Evolutionary conservation across 805 yeast genomes (phyloP).

Genomic region (Candida xyloterini): DNA sequence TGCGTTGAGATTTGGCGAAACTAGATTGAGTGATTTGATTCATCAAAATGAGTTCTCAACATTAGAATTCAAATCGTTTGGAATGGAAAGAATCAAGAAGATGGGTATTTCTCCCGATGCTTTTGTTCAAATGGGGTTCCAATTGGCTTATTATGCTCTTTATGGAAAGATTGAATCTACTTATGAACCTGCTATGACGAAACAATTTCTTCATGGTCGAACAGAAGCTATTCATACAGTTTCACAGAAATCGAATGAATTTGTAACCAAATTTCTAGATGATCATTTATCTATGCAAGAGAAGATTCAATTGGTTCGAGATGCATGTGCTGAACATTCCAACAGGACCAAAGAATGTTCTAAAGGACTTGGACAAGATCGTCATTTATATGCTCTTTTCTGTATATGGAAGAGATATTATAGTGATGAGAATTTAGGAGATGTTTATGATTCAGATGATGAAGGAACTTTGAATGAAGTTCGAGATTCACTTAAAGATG

Average conservation of each 20-base stretch:
- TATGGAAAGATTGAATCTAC: slow-evolving; percentile 93
- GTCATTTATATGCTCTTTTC: slow-evolving; percentile 83
- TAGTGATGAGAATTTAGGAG: slow-evolving; percentile 27
- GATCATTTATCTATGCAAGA: slow-evolving; percentile 51
- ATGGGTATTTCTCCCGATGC: slow-evolving; percentile 94
- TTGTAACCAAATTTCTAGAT: slow-evolving; percentile 83
- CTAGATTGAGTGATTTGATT: slow-evolving; percentile 80
- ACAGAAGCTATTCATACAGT: slow-evolving; percentile 91
- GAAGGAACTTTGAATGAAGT: slow-evolving; percentile 31
- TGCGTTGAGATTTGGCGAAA: slow-evolving; percentile 85
- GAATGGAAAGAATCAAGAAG: slow-evolving; percentile 73
- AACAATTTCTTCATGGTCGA: slow-evolving; percentile 80
- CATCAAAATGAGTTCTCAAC: slow-evolving; percentile 86
- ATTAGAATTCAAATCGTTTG: slow-evolving; percentile 69
- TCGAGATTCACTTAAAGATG: slow-evolving; percentile 23
- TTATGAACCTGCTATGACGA: slow-evolving; percentile 96
- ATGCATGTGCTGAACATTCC: slow-evolving; percentile 71
- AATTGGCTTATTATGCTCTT: slow-evolving; percentile 85
- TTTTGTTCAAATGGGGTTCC: slow-evolving; percentile 89
- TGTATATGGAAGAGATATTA: slow-evolving; percentile 79
- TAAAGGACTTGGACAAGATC: slow-evolving; percentile 83
- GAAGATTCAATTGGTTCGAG: slow-evolving; percentile 56
- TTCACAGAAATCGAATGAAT: slow-evolving; percentile 71
- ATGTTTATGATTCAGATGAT: slow-evolving; percentile 32
- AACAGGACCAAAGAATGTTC: slow-evolving; percentile 66